Conservation (phyloP, 371 early-diverging fungal genomes). For the Apophysomyces trapeziformis region DNA sequence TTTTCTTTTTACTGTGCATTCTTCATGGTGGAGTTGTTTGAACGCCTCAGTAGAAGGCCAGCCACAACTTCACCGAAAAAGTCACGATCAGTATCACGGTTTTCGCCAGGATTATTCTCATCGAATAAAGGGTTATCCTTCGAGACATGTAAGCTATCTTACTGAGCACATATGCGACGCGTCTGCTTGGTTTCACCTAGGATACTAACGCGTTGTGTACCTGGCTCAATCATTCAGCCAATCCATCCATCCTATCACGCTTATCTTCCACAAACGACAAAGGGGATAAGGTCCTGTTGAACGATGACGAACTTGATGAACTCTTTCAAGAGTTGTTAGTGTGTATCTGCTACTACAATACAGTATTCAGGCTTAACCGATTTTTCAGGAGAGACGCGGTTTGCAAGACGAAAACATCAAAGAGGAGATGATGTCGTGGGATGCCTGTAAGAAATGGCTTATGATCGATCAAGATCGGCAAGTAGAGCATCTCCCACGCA, state of each 20-base stretch:
- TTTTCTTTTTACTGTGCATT: not conserved
- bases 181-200: not conserved
- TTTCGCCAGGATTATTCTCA: not conserved
- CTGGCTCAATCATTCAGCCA: not conserved
- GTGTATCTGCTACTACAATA: not conserved
- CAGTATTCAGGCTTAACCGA: not conserved
- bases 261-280: not conserved
- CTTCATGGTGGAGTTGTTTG: constrained; percentile 1
- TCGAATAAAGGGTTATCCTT: not conserved
- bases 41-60: not conserved
- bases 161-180: not conserved
- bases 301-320: not conserved
- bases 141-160: not conserved
- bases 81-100: not conserved
- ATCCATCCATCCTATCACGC: not conserved
- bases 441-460: constrained; percentile 48
- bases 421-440: constrained; percentile 34
- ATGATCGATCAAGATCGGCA: constrained; percentile 49
- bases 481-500: constrained; percentile 36
- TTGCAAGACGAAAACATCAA: constrained; percentile 37
- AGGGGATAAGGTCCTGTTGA: not conserved
- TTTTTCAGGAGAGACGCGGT: constrained; percentile 35
- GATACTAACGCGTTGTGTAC: not conserved
- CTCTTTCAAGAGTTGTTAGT: not conserved
- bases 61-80: not conserved